Evolutionary conservation across 1,139 yeast species (phyloP), one percentile per base, ranked within the genome.

Genomic region (Trichomonascaceae sp.): DNA sequence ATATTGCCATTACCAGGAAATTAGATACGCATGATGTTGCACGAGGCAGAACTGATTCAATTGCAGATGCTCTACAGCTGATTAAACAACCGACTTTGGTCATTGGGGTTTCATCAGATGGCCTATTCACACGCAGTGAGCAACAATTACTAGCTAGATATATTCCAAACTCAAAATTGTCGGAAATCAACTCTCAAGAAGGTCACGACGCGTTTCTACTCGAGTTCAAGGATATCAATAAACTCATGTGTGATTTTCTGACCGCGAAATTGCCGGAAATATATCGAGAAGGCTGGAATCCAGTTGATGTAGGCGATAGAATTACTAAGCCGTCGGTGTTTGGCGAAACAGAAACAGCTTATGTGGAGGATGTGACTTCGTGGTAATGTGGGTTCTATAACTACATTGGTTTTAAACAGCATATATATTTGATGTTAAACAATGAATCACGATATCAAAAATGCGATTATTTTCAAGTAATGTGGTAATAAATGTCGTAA

Each of bases 181-280:
- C 83, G 60, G 82, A 82, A 63, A 84, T 93, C 51, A 82, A 85
- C 59, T 89, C 97, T 1, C 95, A 95, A n/a, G 99, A 93, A 65
- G 99, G 99, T 17, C 99, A 93, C 67, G 99, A 93, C 74, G 99
- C 99, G 1, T 93, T 93, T 66, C 74, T 93, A 58, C 75, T 93
- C 51, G 99, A 93, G 69, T 93, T 93, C 70, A 86, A 83, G 52
- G 82, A 84, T 54, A 89, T 93, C 56, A 88, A 95, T 68, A 74
- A 78, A 43, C 76, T 85, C 60, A 83, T 95, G 57, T 72, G 80
- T 47, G 80, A 79, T 2, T 93, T 91, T 68, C 76, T 91, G 65
- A 72, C 73, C 27, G 68, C 71, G 41, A 74, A 83, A 54, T 68
- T 87, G 58, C 78, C 83, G 1, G 85, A 83, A 24, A 75, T 79